Percentiles rank a stretch among this genome's conserved stretches.
Conservation (phyloP, 2,329 filamentous ascomycete species). For the Lasiodiplodia hormozganensis region DNA sequence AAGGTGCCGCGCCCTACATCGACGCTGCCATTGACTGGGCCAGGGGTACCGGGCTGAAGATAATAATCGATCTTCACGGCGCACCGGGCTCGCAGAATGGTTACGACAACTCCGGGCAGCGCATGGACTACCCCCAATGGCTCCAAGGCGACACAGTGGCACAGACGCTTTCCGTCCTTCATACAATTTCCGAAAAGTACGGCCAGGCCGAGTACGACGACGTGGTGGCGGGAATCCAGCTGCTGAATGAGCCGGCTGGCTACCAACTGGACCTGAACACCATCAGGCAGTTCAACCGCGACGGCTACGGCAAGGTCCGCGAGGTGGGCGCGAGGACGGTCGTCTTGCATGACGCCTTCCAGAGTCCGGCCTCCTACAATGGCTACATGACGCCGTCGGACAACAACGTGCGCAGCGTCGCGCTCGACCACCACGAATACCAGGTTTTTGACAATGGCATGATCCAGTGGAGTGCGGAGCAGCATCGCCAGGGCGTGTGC, state of each 20-base stretch:
- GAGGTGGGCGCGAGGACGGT: constrained; percentile 56
- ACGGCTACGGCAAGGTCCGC: constrained; percentile 59
- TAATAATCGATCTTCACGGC: constrained; percentile 67
- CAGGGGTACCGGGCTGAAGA: constrained; percentile 57
- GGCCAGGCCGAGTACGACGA: constrained; percentile 60
- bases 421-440: constrained; percentile 74
- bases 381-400: constrained; percentile 60
- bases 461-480: constrained; percentile 56
- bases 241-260: constrained; percentile 64
- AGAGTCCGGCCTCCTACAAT: constrained; percentile 64
- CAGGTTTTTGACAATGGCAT: constrained; percentile 65
- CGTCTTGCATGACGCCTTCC: constrained; percentile 67
- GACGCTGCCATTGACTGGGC: constrained; percentile 66
- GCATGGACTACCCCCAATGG: constrained; percentile 52
- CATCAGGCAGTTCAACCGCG: constrained; percentile 62
- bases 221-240: constrained; percentile 64
- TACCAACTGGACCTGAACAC: constrained; percentile 54
- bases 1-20: constrained; percentile 60
- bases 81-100: constrained; percentile 62
- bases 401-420: constrained; percentile 60
- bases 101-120: constrained; percentile 67
- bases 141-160: constrained; percentile 55
- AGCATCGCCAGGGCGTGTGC: constrained; percentile 66
- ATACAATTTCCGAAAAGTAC: constrained; percentile 65
- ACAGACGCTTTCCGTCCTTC: constrained; percentile 64